Evolutionary conservation across 2,329 filamentous ascomycete species (phyloP), one percentile per base, ranked within the genome.

Genomic region (Venturia aucupariae): DNA sequence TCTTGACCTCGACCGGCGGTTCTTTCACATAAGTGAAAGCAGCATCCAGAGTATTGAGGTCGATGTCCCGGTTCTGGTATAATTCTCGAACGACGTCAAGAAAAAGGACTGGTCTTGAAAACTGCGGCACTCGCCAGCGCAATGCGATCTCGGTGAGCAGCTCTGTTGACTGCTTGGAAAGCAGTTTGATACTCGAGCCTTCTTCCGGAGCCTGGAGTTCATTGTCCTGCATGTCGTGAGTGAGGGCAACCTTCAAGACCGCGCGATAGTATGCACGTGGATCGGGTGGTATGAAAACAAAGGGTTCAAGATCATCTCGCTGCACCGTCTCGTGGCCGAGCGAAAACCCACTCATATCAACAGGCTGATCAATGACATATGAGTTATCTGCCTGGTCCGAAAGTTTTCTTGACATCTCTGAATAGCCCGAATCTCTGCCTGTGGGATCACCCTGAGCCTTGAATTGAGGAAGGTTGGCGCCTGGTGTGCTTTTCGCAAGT

Each of bases 231-330:
- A 87, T 70, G 70, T 88, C 86, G 71, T 85, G 79, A 17, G 77
- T 80, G 51, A 96, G 81, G 39, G 90, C 88, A 73, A 92, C 87
- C 69, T 88, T 86, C 62, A 96, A 77, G 66, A 97, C 88, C 64
- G 88, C 86, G 72, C 90, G 89, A 77, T 96, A 96, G 72, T 89
- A 92, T 10, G 86, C 83, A 70, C 92, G 85, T 38, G 93, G 84
- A 68, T 97, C 90, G 41, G 88, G 81, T 39, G 94, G 94, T 66
- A 96, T 95, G 73, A 93, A 99, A 0, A 89, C 94, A 74, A 93
- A 97, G 54, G 77, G 72, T 57, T 80, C 77, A 69, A 74, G 55
- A 73, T 76, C 63, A 75, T 77, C 72, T 62, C 82, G 79, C 57
- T 75, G 82, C 38, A 91, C 60, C 19, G 27, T n/a, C 35, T 54